Conservation (phyloP, 78 protist species). For the Dictyostelium citrinum region DNA sequence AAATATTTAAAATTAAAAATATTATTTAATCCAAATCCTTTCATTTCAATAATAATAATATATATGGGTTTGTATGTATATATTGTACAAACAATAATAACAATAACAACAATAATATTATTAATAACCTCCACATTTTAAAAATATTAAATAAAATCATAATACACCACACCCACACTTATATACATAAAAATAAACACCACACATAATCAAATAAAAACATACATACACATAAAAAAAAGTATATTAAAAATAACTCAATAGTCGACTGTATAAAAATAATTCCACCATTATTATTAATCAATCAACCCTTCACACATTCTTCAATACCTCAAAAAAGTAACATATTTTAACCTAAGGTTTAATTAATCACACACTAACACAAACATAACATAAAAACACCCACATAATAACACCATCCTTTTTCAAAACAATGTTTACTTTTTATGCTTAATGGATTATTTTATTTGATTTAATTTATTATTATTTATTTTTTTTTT, state of each 20-base stretch:
- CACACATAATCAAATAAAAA: background rate
- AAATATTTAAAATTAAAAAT: background rate
- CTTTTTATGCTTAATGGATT: background rate
- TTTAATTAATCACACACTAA: background rate
- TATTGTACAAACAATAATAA: too few species aligned
- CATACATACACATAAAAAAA: background rate
- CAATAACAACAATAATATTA: background rate
- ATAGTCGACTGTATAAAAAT: background rate
- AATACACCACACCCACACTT: background rate
- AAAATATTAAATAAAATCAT: background rate
- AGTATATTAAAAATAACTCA: background rate
- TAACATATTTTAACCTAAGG: background rate
- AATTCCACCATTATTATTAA: background rate
- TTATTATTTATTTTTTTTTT: background rate
- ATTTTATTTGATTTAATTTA: background rate
- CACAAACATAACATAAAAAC: background rate
- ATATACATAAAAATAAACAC: background rate
- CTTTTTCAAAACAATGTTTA: background rate
- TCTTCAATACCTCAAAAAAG: background rate
- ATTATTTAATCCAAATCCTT: background rate
- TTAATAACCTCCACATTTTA: background rate
- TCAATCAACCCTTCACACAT: background rate
- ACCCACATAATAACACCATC: background rate
- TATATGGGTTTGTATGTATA: background rate
- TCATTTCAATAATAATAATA: background rate